Evolutionary conservation across 2,329 filamentous ascomycete genomes (phyloP).

Genomic region (Alternaria atra): DNA sequence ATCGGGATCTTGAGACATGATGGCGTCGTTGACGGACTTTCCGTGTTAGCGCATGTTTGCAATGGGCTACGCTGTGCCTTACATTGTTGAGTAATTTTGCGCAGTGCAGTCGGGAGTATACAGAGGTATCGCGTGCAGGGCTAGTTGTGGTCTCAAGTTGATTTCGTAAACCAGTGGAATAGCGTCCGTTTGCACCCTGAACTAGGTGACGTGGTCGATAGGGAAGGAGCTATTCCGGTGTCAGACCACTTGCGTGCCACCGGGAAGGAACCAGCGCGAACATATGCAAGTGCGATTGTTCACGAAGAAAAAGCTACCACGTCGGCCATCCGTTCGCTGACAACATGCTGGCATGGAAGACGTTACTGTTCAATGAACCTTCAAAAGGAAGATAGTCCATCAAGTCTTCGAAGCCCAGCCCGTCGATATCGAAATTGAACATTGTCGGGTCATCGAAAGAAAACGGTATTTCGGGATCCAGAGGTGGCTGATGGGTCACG

Average conservation of each 20-base stretch:
- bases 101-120: background rate
- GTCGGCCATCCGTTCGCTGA: background rate
- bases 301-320: background rate
- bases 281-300: background rate
- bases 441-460: slow-evolving; percentile 23
- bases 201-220: background rate
- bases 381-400: slow-evolving; percentile 36
- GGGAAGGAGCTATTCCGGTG: background rate
- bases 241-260: background rate
- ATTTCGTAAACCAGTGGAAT: background rate
- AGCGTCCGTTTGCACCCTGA: background rate
- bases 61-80: background rate
- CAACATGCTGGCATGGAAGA: slow-evolving; percentile 32
- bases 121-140: background rate
- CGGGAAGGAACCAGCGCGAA: background rate
- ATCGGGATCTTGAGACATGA: slow-evolving; percentile 4
- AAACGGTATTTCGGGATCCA: slow-evolving; percentile 10
- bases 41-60: background rate
- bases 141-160: background rate
- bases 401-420: slow-evolving; percentile 36
- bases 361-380: slow-evolving; percentile 32
- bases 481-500: background rate
- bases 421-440: slow-evolving; percentile 39
- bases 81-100: background rate
- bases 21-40: background rate